These are phyloP conservation scores for Ceratocystis albifundus DNA, from an alignment of 2,329 filamentous ascomycete genomes.

Conservation along the genomic window DNA sequence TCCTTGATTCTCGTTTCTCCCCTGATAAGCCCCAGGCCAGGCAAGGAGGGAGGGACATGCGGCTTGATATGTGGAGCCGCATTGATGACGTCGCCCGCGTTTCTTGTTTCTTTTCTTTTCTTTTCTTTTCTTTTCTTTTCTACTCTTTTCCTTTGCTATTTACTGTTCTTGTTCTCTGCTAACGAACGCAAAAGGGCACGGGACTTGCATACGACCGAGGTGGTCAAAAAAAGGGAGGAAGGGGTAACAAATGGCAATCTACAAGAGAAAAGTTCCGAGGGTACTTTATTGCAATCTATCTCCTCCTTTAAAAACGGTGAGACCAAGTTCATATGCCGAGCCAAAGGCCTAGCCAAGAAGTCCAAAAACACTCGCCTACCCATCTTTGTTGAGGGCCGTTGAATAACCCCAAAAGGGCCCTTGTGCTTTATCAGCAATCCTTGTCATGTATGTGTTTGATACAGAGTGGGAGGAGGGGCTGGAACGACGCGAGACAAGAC, in stretches of 20 bases:
- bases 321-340: background rate
- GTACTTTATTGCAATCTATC: background rate
- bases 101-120: no score
- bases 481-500: background rate
- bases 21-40: background rate
- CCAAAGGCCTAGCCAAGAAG: background rate
- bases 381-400: background rate
- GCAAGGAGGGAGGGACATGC: background rate
- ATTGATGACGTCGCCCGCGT: background rate
- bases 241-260: no score
- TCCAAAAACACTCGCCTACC: background rate
- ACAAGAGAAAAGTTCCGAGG: background rate
- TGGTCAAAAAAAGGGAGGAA: background rate
- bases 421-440: background rate
- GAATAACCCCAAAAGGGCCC: no score
- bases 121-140: no score
- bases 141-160: no score
- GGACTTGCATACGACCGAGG: background rate
- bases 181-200: background rate
- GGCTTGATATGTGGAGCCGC: slow-evolving; percentile 2
- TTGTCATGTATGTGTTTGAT: background rate
- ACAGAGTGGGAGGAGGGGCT: background rate
- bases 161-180: background rate
- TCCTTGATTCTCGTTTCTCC: background rate
- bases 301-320: background rate